A percentile compares a stretch with the other conserved stretches of the same genome.
phyloP scores from a whole-genome alignment of 2,329 filamentous ascomycete genomes.

The Diaporthe nobilis region DNA sequence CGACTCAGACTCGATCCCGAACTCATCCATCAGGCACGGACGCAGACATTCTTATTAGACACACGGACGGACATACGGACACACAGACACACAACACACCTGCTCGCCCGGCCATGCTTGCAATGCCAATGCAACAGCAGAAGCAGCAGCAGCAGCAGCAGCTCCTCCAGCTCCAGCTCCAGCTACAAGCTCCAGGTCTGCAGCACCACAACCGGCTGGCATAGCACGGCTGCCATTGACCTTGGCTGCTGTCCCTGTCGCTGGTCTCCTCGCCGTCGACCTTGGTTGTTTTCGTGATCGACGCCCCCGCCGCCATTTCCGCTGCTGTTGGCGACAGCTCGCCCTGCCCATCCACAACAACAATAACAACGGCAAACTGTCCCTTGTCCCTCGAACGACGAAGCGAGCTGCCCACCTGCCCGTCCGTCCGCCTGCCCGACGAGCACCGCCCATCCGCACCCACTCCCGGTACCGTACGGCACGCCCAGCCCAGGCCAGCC shows the following conservation, averaged over 20 bases:
- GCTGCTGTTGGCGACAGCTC: background rate
- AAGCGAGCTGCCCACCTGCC: background rate
- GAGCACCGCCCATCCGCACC: background rate
- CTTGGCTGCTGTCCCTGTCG: slow-evolving; percentile 3
- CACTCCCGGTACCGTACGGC: background rate
- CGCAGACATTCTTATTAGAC: background rate
- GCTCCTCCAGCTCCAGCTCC: background rate
- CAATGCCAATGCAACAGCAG: slow-evolving; percentile 21
- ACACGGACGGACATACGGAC: background rate
- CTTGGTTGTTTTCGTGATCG: slow-evolving; percentile 3
- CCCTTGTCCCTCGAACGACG: background rate
- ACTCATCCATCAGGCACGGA: slow-evolving; percentile 12
- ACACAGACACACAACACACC: slow-evolving; percentile 5
- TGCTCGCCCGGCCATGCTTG: slow-evolving; percentile 3
- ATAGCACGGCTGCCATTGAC: background rate
- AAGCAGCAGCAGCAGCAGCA: background rate
- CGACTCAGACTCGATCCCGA: background rate
- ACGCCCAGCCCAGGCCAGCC: background rate
- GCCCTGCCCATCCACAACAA: background rate
- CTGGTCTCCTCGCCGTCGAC: background rate
- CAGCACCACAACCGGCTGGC: background rate
- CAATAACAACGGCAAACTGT: background rate
- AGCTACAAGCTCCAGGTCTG: slow-evolving; percentile 13
- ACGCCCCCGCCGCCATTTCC: background rate
- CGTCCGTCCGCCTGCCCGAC: background rate